Percentiles rank a stretch among this genome's conserved stretches.
Conservation (phyloP, 2,329 filamentous ascomycete genomes). For the Sporothrix mexicana region DNA sequence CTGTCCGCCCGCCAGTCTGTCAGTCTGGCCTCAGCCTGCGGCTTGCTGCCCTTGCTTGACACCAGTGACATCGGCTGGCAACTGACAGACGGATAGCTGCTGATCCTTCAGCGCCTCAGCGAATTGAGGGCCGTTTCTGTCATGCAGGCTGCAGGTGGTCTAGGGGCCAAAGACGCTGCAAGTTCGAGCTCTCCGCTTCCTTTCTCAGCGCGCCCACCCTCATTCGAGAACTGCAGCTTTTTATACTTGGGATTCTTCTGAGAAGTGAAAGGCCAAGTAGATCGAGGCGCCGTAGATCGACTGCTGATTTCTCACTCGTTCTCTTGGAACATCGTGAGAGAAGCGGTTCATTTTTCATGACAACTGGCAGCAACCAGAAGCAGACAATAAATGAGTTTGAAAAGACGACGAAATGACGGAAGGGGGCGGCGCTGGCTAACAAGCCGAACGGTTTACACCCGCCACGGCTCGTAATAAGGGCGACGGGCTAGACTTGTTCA, state of each 20-base stretch:
- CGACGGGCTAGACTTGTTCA: constrained; percentile 11
- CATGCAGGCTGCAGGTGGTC: constrained; percentile 14
- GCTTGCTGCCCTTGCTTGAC: not conserved
- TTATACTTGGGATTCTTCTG: not conserved
- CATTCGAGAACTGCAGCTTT: not conserved
- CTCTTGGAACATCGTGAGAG: not conserved
- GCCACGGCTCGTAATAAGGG: constrained; percentile 15
- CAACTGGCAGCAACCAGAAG: not conserved
- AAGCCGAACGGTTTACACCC: constrained; percentile 23
- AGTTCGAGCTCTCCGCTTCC: not conserved
- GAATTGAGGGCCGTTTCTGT: not conserved
- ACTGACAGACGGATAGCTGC: not conserved
- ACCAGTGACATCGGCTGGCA: constrained; percentile 1
- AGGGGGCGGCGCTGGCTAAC: constrained; percentile 23
- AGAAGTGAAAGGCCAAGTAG: not conserved
- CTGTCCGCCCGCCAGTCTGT: not conserved
- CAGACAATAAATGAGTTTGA: not conserved
- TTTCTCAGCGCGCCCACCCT: not conserved
- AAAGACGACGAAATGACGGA: constrained; percentile 19
- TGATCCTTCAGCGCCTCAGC: not conserved
- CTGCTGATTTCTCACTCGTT: too few species aligned
- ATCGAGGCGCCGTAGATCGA: too few species aligned
- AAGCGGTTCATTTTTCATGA: too few species aligned
- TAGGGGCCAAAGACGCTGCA: not conserved
- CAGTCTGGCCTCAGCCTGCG: not conserved